Evolutionary conservation across 2,329 filamentous ascomycete genomes (phyloP).

Genomic region (Colletotrichum acutatum): DNA sequence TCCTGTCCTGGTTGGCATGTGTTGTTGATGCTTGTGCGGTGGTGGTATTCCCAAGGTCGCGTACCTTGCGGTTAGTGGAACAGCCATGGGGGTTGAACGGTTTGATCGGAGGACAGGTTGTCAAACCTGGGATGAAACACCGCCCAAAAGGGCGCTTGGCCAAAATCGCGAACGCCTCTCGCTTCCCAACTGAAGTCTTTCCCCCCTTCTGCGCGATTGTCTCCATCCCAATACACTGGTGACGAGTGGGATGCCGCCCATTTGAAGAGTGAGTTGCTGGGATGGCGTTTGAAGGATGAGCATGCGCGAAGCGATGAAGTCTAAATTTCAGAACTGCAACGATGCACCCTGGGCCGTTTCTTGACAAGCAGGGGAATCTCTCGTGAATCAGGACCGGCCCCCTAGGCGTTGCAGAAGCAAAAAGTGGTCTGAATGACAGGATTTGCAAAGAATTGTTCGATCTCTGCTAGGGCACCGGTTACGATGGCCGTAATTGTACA

Average conservation of each 20-base stretch:
- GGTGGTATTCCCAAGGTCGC: not conserved
- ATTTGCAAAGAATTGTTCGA: not conserved
- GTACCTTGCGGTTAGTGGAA: constrained; percentile 1
- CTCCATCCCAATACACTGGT: not conserved
- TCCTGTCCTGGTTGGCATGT: not conserved
- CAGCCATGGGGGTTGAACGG: not conserved
- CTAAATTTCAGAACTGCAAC: constrained; percentile 25
- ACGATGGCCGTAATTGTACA: constrained; percentile 5
- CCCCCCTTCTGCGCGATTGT: not conserved
- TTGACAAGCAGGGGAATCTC: constrained; percentile 15
- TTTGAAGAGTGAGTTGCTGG: not conserved
- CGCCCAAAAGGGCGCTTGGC: constrained; percentile 14
- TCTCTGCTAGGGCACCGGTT: constrained; percentile 2
- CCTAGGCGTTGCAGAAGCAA: constrained; percentile 5
- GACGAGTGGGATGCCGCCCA: not conserved
- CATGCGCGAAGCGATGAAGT: constrained; percentile 23
- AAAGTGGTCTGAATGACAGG: not conserved
- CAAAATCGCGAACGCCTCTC: constrained; percentile 17
- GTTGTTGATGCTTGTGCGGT: not conserved
- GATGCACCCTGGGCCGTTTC: constrained; percentile 24
- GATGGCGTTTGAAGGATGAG: constrained; percentile 8
- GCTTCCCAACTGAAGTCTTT: not conserved
- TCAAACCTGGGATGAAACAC: constrained; percentile 36
- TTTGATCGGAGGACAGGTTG: constrained; percentile 29
- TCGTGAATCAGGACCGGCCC: constrained; percentile 10